These are phyloP conservation scores for Corylus americana DNA, from an alignment of 306 rosid genomes.

Conservation along the genomic window DNA sequence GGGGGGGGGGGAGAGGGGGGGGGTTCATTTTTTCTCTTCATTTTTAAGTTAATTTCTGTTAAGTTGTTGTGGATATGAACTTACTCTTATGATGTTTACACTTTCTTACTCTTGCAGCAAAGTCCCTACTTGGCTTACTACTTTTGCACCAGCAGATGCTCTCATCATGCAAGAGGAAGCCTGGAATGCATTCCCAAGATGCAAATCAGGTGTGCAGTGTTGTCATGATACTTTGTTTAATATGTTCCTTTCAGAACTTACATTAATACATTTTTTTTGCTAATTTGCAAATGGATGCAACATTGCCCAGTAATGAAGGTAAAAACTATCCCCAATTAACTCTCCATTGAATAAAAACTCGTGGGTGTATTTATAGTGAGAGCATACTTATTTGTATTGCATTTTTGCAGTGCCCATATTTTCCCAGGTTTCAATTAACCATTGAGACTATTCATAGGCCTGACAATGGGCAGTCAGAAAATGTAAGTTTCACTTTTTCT, in stretches of 20 bases:
- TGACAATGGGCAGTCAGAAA: conserved; percentile 46
- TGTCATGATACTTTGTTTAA: background rate
- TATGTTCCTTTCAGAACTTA: background rate
- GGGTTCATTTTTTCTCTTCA: background rate
- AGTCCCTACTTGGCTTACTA: conserved; percentile 48
- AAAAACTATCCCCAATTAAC: background rate
- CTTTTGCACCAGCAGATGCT: conserved; percentile 49
- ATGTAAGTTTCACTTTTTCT: conserved; percentile 31
- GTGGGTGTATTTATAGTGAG: background rate
- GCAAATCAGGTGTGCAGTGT: conserved; percentile 47
- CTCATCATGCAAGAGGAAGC: conserved; percentile 54
- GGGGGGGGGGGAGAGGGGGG: too few relatives aligned
- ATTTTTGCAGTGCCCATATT: conserved; percentile 49
- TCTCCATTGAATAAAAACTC: conserved; percentile 1
- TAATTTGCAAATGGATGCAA: conserved; percentile 19
- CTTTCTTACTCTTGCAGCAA: conserved; percentile 37
- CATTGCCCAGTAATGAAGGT: conserved; percentile 42
- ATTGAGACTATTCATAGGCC: conserved; percentile 42
- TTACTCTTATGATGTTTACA: background rate
- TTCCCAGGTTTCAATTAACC: conserved; percentile 42
- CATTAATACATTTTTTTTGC: conserved; percentile 15
- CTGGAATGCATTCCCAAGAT: conserved; percentile 55
- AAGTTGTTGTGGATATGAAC: background rate
- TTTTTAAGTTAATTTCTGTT: background rate
- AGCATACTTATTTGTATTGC: conserved; percentile 9